Evolutionary conservation across 2,329 filamentous ascomycete genomes (phyloP).

Genomic region (Didymosphaeria variabile): DNA sequence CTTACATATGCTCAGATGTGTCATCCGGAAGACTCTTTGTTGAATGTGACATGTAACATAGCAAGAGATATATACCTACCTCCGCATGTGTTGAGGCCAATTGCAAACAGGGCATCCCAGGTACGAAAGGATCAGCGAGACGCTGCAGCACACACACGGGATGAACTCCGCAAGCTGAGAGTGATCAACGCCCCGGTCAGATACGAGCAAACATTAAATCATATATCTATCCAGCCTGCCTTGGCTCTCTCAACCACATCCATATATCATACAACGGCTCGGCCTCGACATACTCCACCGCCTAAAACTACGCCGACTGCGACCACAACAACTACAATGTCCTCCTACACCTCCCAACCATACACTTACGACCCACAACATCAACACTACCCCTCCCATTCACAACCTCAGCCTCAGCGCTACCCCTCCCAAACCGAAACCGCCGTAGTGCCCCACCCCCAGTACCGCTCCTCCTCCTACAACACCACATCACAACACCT

Average conservation of each 20-base stretch:
- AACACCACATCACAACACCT: constrained; percentile 10
- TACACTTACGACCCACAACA: constrained; percentile 57
- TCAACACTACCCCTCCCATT: neutral
- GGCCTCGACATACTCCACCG: neutral
- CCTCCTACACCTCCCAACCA: constrained; percentile 2
- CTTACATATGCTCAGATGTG: neutral
- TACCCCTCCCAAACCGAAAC: constrained; percentile 53
- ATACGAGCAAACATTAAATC: constrained; percentile 11
- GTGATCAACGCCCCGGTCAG: neutral
- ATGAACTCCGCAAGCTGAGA: neutral
- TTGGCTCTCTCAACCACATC: neutral
- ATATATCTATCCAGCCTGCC: constrained; percentile 7
- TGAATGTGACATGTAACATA: neutral
- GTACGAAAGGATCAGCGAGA: constrained; percentile 4
- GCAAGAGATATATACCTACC: neutral
- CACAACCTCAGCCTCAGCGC: constrained; percentile 70
- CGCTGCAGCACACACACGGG: neutral
- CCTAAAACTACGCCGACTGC: no score
- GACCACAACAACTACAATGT: neutral
- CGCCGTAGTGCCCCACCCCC: constrained; percentile 12
- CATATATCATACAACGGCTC: neutral
- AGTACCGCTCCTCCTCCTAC: constrained; percentile 8
- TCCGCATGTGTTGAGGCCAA: neutral
- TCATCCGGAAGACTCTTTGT: neutral
- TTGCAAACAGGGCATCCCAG: neutral